Percentiles rank a stretch among this genome's conserved stretches.
These are phyloP conservation scores for Phytopythium ostracodes DNA, from an alignment of 352 stramenopile genomes.

Conservation along the genomic window DNA sequence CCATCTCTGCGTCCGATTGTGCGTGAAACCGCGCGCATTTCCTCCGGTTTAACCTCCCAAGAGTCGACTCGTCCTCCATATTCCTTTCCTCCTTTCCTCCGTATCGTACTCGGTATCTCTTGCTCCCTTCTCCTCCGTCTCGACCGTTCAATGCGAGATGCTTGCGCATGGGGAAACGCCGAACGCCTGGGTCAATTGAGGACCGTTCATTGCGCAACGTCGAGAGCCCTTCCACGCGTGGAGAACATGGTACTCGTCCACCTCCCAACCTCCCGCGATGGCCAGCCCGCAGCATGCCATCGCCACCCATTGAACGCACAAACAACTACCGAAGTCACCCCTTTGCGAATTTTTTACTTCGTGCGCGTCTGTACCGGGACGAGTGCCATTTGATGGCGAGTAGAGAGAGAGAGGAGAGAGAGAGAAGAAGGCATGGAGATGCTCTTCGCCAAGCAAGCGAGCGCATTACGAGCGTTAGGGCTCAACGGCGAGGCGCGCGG, in stretches of 20 bases:
- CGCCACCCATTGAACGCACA: background rate
- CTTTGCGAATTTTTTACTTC: background rate
- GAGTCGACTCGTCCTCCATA: background rate
- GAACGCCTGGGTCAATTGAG: background rate
- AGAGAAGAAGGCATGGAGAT: slow-evolving; percentile 1
- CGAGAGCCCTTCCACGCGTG: background rate
- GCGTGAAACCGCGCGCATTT: background rate
- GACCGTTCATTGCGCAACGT: slow-evolving; percentile 4
- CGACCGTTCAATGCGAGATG: background rate
- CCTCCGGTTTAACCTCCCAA: background rate
- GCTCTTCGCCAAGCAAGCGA: background rate
- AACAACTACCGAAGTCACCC: background rate
- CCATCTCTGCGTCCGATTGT: background rate
- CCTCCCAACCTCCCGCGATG: background rate
- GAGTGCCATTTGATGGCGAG: background rate
- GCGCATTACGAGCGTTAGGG: background rate
- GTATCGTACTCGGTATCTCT: background rate
- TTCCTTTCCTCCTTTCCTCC: too few relatives aligned
- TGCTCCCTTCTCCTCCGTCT: background rate
- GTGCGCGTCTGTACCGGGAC: background rate
- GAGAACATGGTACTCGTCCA: background rate
- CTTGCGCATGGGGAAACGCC: background rate
- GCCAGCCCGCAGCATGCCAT: too few relatives aligned
- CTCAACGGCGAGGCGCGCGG: background rate
- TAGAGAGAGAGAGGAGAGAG: background rate